A percentile compares a stretch with the other conserved stretches of the same genome.
These are phyloP conservation scores for Tetrapyrgos nigripes DNA, from an alignment of 1,284 basidiomycete species.

Conservation along the genomic window DNA sequence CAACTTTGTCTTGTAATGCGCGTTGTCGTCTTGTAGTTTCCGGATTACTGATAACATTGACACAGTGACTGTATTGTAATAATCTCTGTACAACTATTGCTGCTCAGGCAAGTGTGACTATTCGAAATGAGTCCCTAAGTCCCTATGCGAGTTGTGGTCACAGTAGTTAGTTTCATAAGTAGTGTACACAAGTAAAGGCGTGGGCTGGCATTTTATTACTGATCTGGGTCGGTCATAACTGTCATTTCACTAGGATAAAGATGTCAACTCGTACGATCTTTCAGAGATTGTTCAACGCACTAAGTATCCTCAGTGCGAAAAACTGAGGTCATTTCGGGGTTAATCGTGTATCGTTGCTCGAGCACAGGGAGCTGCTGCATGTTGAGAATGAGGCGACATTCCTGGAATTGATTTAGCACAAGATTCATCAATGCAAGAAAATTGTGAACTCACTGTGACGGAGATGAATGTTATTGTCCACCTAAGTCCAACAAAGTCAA, in stretches of 20 bases:
- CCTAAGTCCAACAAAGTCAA: background rate
- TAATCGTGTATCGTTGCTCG: constrained; percentile 12
- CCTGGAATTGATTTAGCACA: constrained; percentile 20
- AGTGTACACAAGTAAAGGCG: no score
- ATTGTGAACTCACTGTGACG: constrained; percentile 22
- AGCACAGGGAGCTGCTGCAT: constrained; percentile 26
- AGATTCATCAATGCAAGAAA: background rate
- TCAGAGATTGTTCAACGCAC: background rate
- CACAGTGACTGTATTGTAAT: no score
- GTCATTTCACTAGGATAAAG: background rate
- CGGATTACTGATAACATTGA: no score
- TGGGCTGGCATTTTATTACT: background rate
- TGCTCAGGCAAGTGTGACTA: no score
- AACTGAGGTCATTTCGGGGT: constrained; percentile 33
- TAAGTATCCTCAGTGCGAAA: background rate
- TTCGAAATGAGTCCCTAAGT: no score
- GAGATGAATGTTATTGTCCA: constrained; percentile 23
- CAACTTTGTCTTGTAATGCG: no score
- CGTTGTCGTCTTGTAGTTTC: no score
- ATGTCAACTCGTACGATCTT: no score
- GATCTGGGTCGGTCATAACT: background rate
- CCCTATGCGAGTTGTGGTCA: no score
- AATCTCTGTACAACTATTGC: no score
- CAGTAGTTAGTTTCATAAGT: no score
- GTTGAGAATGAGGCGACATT: constrained; percentile 37